Conservation (phyloP, 305 asterid species). For the Solanum hybrid region DNA sequence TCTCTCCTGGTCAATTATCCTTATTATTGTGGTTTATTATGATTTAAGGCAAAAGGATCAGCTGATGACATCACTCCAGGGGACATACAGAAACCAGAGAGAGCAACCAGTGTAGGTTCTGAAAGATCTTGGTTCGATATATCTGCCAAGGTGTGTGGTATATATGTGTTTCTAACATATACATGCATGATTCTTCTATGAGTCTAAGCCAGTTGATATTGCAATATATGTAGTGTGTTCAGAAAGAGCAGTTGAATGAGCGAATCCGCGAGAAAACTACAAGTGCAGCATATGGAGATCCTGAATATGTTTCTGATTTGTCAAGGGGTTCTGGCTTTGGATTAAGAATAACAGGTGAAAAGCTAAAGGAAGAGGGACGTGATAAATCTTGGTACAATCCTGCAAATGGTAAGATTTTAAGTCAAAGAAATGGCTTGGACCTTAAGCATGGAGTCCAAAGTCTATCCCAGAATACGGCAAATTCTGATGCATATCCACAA, state of each 20-base stretch:
- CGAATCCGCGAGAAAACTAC: constrained; percentile 36
- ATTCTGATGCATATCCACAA: constrained; percentile 32
- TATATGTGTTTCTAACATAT: not conserved
- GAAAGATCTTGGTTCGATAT: constrained; percentile 56
- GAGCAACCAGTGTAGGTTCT: constrained; percentile 36
- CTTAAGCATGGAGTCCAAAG: constrained; percentile 44
- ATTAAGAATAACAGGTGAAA: constrained; percentile 40
- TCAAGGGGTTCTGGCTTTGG: constrained; percentile 37
- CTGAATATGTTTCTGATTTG: constrained; percentile 45
- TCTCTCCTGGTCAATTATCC: not conserved
- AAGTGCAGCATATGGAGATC: constrained; percentile 32
- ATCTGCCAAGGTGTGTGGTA: constrained; percentile 37
- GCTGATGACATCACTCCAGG: constrained; percentile 28
- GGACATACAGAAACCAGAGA: constrained; percentile 51
- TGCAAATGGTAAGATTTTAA: constrained; percentile 29
- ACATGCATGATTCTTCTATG: constrained; percentile 2
- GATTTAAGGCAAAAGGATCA: constrained; percentile 54
- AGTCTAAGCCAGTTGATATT: constrained; percentile 8
- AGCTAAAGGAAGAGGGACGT: constrained; percentile 40
- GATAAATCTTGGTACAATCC: constrained; percentile 58
- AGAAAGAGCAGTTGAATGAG: constrained; percentile 35
- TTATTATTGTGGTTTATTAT: constrained; percentile 12
- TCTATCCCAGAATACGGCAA: constrained; percentile 27
- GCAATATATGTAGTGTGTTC: constrained; percentile 36
- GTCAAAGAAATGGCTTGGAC: constrained; percentile 53